phyloP scores from a whole-genome alignment of 2,329 filamentous ascomycete species.

The Phaeosphaeria sp. region DNA sequence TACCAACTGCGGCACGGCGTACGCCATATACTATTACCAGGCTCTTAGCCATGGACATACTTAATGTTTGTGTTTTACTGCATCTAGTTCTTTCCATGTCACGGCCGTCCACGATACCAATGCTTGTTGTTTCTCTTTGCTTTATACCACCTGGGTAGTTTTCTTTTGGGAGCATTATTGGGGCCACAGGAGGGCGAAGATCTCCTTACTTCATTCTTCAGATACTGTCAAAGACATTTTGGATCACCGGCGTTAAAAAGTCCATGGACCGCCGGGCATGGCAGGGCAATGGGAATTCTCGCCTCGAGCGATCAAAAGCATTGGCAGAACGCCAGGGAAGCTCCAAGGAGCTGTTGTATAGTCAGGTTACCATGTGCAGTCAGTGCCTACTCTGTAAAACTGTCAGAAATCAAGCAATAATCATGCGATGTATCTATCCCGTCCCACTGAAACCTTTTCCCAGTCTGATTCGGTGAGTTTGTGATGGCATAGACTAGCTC shows the following conservation, averaged over 20 bases:
- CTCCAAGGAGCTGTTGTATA: slow-evolving; percentile 15
- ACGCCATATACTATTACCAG: slow-evolving; percentile 13
- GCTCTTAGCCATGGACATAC: slow-evolving; percentile 26
- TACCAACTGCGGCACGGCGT: slow-evolving; percentile 1
- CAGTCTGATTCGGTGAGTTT: too few species aligned
- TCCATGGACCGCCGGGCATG: slow-evolving; percentile 8
- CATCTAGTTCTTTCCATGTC: slow-evolving; percentile 27
- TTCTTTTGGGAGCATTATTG: slow-evolving; percentile 65
- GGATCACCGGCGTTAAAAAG: slow-evolving; percentile 13
- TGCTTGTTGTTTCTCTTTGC: slow-evolving; percentile 33
- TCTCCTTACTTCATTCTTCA: slow-evolving; percentile 8
- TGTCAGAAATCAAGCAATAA: background rate
- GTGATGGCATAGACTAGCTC: background rate
- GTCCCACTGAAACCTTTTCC: too few species aligned
- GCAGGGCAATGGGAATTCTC: slow-evolving; percentile 6
- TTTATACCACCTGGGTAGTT: slow-evolving; percentile 53
- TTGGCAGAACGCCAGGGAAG: background rate
- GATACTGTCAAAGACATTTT: slow-evolving; percentile 7
- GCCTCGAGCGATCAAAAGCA: slow-evolving; percentile 13
- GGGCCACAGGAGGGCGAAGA: slow-evolving; percentile 42
- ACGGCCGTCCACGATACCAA: slow-evolving; percentile 42
- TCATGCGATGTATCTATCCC: background rate
- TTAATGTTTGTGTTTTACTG: slow-evolving; percentile 30
- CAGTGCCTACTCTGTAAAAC: slow-evolving; percentile 7
- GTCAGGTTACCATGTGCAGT: slow-evolving; percentile 13